phyloP scores from a whole-genome alignment of 2,329 filamentous ascomycete species.

The Aspergillus phoenicis region DNA sequence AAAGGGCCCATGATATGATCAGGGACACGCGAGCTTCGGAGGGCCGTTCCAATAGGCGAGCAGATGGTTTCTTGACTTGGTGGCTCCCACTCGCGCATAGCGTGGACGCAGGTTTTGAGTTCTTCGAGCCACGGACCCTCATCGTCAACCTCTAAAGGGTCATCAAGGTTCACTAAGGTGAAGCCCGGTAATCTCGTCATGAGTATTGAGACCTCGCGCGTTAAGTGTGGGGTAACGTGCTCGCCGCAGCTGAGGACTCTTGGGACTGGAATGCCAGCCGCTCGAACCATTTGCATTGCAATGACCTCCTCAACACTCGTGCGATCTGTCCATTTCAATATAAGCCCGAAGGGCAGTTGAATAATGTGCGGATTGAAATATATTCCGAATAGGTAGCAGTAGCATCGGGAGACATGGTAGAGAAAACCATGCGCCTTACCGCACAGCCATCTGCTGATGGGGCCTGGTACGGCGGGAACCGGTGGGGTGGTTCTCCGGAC shows the following conservation, averaged over 20 bases:
- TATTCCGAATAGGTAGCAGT: slow-evolving; percentile 33
- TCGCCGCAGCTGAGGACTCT: slow-evolving; percentile 39
- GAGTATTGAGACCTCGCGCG: slow-evolving; percentile 1
- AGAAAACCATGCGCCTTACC: slow-evolving; percentile 35
- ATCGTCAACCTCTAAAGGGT: slow-evolving; percentile 30
- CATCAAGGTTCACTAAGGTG: slow-evolving; percentile 31
- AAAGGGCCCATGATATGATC: slow-evolving; percentile 37
- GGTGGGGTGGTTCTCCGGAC: slow-evolving; percentile 28
- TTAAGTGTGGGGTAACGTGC: slow-evolving; percentile 25
- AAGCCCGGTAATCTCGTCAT: slow-evolving; percentile 46
- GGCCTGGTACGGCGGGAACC: slow-evolving; percentile 25
- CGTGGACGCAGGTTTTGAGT: slow-evolving; percentile 35
- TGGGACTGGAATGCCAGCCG: slow-evolving; percentile 40
- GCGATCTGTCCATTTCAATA: slow-evolving; percentile 44
- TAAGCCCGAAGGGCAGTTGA: slow-evolving; percentile 42
- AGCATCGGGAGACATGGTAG: slow-evolving; percentile 33
- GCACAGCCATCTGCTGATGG: slow-evolving; percentile 26
- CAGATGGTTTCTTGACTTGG: slow-evolving; percentile 30
- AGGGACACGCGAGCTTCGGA: slow-evolving; percentile 38
- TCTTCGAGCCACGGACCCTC: slow-evolving; percentile 39
- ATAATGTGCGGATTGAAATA: slow-evolving; percentile 31
- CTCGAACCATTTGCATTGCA: slow-evolving; percentile 38
- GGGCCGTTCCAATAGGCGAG: slow-evolving; percentile 34
- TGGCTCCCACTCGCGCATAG: slow-evolving; percentile 41
- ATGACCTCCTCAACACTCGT: slow-evolving; percentile 40